A percentile compares a stretch with the other conserved stretches of the same genome.
Evolutionary conservation across 179 eudicot species (phyloP).

Genomic region (Beta corolliflora): DNA sequence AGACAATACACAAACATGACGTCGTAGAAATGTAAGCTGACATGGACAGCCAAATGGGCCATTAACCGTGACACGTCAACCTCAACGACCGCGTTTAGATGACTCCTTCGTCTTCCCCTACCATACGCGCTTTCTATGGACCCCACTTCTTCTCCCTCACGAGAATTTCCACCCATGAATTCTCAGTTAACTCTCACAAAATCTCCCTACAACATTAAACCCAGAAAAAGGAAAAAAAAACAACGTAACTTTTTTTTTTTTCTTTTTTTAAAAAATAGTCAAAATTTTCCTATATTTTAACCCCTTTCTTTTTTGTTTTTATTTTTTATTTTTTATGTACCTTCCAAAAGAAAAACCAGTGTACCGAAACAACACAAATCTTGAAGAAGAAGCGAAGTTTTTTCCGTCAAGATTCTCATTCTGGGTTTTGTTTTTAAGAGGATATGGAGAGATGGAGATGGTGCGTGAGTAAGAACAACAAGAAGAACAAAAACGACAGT

Average conservation of each 20-base stretch:
- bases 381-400: slow-evolving; percentile 11
- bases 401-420: background rate
- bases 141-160: slow-evolving; percentile 18
- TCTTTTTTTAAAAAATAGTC: too few relatives aligned
- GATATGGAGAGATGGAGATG: slow-evolving; percentile 21
- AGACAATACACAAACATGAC: background rate
- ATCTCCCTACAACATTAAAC: too few relatives aligned
- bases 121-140: slow-evolving; percentile 20
- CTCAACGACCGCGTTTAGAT: background rate
- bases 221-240: background rate
- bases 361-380: slow-evolving; percentile 12
- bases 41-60: slow-evolving; percentile 6
- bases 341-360: slow-evolving; percentile 3
- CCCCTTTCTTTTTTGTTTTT: too few relatives aligned
- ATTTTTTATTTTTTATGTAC: background rate
- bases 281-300: too few relatives aligned
- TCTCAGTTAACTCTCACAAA: background rate
- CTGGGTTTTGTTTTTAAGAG: background rate
- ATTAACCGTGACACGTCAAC: background rate
- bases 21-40: background rate
- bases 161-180: background rate
- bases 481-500: background rate
- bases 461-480: too few relatives aligned
- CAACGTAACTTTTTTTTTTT: background rate
- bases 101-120: background rate